These are phyloP conservation scores for Kodamaea ohmeri DNA, from an alignment of 1,139 yeast species.

Conservation along the genomic window DNA sequence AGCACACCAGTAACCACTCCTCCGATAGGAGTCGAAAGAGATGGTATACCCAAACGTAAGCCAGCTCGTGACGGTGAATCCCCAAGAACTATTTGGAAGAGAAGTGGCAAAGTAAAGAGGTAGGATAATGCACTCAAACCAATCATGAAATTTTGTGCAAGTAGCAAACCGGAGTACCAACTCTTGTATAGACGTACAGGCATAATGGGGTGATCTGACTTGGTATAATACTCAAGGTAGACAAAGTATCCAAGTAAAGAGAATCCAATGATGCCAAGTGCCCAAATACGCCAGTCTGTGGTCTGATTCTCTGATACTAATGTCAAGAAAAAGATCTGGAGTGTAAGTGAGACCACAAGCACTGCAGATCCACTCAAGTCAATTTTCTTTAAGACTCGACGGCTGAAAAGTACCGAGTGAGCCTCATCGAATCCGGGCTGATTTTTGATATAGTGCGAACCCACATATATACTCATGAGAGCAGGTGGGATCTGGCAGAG, in stretches of 20 bases:
- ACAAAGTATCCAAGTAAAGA: constrained; percentile 16
- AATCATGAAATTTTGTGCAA: constrained; percentile 31
- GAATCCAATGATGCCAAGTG: constrained; percentile 15
- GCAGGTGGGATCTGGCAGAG: constrained; percentile 19
- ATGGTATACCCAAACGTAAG: constrained; percentile 34
- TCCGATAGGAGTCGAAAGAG: constrained; percentile 39
- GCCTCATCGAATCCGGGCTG: constrained; percentile 17
- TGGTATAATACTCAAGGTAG: constrained; percentile 27
- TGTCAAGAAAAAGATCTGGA: constrained; percentile 28
- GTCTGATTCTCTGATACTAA: constrained; percentile 25
- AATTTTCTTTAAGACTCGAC: constrained; percentile 14
- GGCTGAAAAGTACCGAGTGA: constrained; percentile 3
- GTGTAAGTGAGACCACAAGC: constrained; percentile 24
- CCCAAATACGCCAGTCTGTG: constrained; percentile 15
- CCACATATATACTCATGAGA: constrained; percentile 21
- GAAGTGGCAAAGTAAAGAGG: constrained; percentile 36
- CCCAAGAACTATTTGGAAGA: constrained; percentile 34
- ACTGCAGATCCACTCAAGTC: constrained; percentile 22
- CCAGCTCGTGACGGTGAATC: constrained; percentile 30
- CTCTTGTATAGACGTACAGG: constrained; percentile 30
- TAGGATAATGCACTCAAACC: constrained; percentile 40
- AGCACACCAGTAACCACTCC: constrained; percentile 35
- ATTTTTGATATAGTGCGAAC: constrained; percentile 17
- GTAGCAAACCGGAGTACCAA: constrained; percentile 22
- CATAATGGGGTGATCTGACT: constrained; percentile 32